Evolutionary conservation across 1,139 yeast species (phyloP), one percentile per base, ranked within the genome.

Genomic region (Oligophagozyma castellii): DNA sequence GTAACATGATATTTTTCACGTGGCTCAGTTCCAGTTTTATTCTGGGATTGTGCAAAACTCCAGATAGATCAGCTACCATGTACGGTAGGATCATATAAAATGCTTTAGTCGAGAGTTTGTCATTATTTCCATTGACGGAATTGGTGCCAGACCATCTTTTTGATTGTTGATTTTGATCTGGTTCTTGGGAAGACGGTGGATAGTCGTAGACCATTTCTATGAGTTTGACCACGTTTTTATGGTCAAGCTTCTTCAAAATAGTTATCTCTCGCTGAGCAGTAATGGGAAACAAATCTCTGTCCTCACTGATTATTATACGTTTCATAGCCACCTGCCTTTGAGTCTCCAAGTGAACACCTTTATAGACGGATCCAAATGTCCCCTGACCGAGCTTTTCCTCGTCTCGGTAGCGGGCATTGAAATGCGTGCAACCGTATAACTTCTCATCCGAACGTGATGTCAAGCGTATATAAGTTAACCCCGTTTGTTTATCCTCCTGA

Each of bases 191-290:
- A 14, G 36, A 45, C n/a, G 74, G 68, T 22, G 54, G 44, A 19
- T 38, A 35, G 42, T 77, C 81, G 37, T 78, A 72, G 1, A 86
- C 68, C 76, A 86, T 77, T 42, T 84, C 95, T n/a, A 76, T 50
- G 28, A 89, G 62, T 35, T 74, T 81, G 19, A 92, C 62, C 16
- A 89, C 69, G 51, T 92, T 81, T 19, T 60, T 56, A 47, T 86
- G 84, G 30, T 65, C 56, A 32, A 92, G 58, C 34, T 67, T 65
- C 51, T 81, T 83, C 51, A 92, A 61, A 13, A 86, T 83, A 13
- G 80, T 71, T 37, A 89, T 84, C 48, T 92, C 99, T 38, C 99
- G 65, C 56, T 86, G 69, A 4, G 98, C 95, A 0, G 98, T 92
- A 14, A 92, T 75, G 1, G 99, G 98, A 50, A 89, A 84, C 19